phyloP scores from a whole-genome alignment of 2,329 filamentous ascomycete species.

The Pyricularia sp. region DNA sequence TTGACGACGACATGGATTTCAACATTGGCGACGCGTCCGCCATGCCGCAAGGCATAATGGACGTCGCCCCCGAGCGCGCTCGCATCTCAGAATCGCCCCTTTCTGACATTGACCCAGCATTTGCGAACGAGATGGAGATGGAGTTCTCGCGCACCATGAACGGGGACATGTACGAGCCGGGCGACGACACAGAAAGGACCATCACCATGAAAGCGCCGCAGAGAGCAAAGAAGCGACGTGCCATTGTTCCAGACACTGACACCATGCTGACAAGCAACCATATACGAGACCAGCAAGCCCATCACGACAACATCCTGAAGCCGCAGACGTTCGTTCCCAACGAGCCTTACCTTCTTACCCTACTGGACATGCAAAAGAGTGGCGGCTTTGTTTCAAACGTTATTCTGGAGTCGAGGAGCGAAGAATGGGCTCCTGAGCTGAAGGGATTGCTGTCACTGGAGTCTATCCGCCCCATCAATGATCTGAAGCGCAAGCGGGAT shows the following conservation, averaged over 20 bases:
- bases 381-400: constrained; percentile 85
- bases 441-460: constrained; percentile 87
- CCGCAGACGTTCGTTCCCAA: constrained; percentile 74
- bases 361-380: constrained; percentile 86
- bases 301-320: constrained; percentile 79
- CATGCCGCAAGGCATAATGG: constrained; percentile 33
- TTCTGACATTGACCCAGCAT: constrained; percentile 58
- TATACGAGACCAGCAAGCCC: constrained; percentile 79
- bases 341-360: constrained; percentile 74
- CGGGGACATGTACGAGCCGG: constrained; percentile 52
- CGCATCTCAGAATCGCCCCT: constrained; percentile 63
- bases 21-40: constrained; percentile 51
- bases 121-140: constrained; percentile 49
- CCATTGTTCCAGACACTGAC: constrained; percentile 71
- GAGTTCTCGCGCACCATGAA: constrained; percentile 43
- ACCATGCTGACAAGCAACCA: constrained; percentile 68
- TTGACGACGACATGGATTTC: constrained; percentile 55
- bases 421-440: constrained; percentile 84
- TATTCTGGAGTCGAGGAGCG: constrained; percentile 69
- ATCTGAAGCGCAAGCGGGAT: constrained; percentile 90
- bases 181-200: constrained; percentile 45
- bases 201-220: constrained; percentile 61
- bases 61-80: constrained; percentile 36
- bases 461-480: constrained; percentile 60
- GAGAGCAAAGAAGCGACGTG: constrained; percentile 65